Conservation (phyloP, 2,329 filamentous ascomycete genomes). For the Stemphylium vesicarium region DNA sequence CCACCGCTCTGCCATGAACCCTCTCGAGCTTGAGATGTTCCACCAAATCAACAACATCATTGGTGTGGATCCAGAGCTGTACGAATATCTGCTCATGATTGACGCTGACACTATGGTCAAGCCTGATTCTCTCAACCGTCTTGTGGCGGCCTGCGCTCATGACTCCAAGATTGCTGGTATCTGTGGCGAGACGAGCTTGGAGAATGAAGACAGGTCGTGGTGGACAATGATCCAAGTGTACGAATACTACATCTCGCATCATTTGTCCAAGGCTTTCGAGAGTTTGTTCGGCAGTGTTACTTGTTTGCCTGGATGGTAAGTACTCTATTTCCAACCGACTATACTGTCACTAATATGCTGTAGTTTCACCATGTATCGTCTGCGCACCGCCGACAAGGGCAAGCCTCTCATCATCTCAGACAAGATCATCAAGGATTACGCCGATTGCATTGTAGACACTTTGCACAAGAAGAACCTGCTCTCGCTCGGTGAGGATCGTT, state of each 20-base stretch:
- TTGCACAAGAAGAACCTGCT: conserved; percentile 94
- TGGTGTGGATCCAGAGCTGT: conserved; percentile 94
- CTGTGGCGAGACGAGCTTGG: conserved; percentile 93
- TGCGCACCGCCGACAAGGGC: conserved; percentile 91
- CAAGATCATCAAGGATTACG: conserved; percentile 84
- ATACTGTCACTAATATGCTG: conserved; percentile 23
- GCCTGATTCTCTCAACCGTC: conserved; percentile 88
- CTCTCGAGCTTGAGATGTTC: conserved; percentile 96
- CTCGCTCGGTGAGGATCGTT: conserved; percentile 95
- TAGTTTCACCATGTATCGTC: conserved; percentile 98
- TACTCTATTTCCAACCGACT: conserved; percentile 31
- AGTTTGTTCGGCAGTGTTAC: conserved; percentile 97
- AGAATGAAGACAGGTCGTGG: conserved; percentile 95
- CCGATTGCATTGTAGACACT: conserved; percentile 87
- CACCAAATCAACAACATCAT: conserved; percentile 99
- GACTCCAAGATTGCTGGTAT: conserved; percentile 97
- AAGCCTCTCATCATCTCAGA: conserved; percentile 94
- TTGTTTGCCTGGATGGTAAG: conserved; percentile 98
- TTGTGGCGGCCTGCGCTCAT: conserved; percentile 91
- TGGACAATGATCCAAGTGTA: conserved; percentile 99
- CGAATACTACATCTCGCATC: conserved; percentile 99
- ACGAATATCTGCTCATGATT: conserved; percentile 96
- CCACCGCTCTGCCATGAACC: conserved; percentile 91
- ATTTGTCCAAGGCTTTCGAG: conserved; percentile 95
- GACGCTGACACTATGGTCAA: conserved; percentile 95